Conservation (phyloP, 257 asterid species). For the Cordia subcordata region DNA sequence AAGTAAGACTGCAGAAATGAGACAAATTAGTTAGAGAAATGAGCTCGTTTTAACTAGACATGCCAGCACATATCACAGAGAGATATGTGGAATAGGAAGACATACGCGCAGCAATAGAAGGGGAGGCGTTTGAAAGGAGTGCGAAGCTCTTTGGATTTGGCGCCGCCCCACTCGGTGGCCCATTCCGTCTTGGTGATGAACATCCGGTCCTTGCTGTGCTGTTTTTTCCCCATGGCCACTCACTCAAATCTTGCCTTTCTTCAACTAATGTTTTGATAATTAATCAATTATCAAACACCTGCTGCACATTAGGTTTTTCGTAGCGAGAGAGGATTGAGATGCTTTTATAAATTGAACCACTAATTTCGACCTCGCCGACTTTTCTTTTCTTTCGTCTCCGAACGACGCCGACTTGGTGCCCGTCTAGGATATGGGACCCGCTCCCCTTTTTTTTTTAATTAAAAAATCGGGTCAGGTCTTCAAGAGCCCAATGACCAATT, state of each 20-base stretch:
- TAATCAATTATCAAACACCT: not conserved
- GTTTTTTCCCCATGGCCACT: conserved; percentile 85
- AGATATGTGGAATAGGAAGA: not conserved
- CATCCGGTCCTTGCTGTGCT: conserved; percentile 96
- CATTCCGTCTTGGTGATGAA: conserved; percentile 96
- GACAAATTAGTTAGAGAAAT: conserved; percentile 5
- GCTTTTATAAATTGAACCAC: too few species aligned
- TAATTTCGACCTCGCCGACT: not conserved
- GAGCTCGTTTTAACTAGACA: not conserved
- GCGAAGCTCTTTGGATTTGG: conserved; percentile 81
- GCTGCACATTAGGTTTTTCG: not conserved
- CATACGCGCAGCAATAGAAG: conserved; percentile 97
- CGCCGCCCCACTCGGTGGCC: conserved; percentile 99
- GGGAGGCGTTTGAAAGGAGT: conserved; percentile 90
- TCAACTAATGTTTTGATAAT: too few species aligned
- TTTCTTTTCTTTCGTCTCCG: not conserved
- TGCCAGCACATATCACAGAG: not conserved
- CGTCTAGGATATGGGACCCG: not conserved
- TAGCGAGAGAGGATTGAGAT: not conserved
- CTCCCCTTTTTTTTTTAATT: not conserved
- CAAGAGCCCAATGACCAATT: not conserved
- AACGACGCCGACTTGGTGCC: not conserved
- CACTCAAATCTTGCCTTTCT: too few species aligned
- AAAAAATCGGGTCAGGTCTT: too few species aligned
- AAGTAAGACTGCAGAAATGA: conserved; percentile 68